Conservation (phyloP, 2,329 filamentous ascomycete genomes). For the Aspergillus sclerotialis region DNA sequence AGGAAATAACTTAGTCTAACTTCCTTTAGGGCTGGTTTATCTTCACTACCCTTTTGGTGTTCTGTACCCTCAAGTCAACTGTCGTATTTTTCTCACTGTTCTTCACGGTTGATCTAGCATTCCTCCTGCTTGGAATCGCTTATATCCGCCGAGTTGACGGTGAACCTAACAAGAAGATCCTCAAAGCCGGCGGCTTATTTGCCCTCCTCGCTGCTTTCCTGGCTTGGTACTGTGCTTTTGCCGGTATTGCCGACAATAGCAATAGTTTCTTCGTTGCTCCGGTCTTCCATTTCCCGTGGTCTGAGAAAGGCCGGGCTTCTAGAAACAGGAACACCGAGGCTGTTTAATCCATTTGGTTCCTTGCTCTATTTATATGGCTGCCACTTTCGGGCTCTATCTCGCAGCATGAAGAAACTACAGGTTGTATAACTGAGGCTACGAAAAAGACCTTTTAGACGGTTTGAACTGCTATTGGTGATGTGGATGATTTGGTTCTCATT, state of each 20-base stretch:
- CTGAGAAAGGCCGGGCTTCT: background rate
- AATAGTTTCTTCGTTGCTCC: constrained; percentile 29
- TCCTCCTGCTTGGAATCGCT: background rate
- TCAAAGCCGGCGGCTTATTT: constrained; percentile 45
- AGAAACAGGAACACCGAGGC: too few species aligned
- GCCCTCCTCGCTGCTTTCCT: constrained; percentile 47
- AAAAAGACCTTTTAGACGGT: too few species aligned
- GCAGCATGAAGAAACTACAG: too few species aligned
- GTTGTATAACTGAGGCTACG: too few species aligned
- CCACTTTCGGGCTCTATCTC: too few species aligned
- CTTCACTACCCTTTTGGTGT: background rate
- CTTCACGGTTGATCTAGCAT: background rate
- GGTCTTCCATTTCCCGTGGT: constrained; percentile 20
- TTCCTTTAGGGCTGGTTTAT: background rate
- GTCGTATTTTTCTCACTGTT: background rate
- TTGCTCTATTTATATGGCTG: too few species aligned
- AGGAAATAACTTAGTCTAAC: background rate
- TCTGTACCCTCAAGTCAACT: background rate
- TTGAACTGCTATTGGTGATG: too few species aligned
- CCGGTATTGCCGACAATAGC: constrained; percentile 48
- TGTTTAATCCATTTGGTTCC: too few species aligned
- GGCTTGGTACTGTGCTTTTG: constrained; percentile 50
- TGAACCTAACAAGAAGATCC: constrained; percentile 8
- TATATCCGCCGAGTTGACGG: background rate
- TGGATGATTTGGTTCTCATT: too few species aligned